Evolutionary conservation across 202 grass and related monocot genomes (phyloP), one percentile per base, ranked within the genome.

Genomic region (Setaria viridis): DNA sequence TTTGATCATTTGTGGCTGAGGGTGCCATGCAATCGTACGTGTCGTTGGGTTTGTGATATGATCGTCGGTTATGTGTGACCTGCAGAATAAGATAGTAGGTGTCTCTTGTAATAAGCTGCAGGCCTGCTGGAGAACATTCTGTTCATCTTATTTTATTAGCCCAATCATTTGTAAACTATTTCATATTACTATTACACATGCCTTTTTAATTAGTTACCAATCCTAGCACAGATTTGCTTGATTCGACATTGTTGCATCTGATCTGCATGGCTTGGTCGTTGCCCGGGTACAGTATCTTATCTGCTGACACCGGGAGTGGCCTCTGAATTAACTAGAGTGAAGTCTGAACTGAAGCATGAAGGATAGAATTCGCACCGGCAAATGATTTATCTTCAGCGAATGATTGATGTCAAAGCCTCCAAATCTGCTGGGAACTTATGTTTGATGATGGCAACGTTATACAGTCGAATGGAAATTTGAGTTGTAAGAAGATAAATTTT

Each of bases 61-160:
- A 43, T 45, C 16, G 57, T 80, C 30, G 57, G 51, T 62, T 74
- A 32, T 43, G 41, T 42, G 75, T 41, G 66, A 32, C n/a, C 57
- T 80, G 76, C 33, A 73, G 46, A 73, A 62, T 62, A 32, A 49
- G 55, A 20, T 2, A 9, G 63, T 33, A 32, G 55, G 5, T 14
- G 20, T 32, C 48, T 53, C 14, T 63, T 72, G 76, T 80, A 82
- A 83, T 77, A 82, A 82, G 32, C 15, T 73, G 76, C 77, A 6
- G 48, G 4, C 2, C 11, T 7, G 60, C 6, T 15, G 15, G 72
- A 71, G 62, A 76, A 70, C 55, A 62, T 63, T 87, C 9, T 71
- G 64, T 41, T 71, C 20, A 15, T 57, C 25, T 64, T 11, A n/a
- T 47, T 47, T 62, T 20, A 60, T 48, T 80, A 60, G n/a, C 17